phyloP scores from a whole-genome alignment of 1,139 yeast species.

The Magnusiomyces starmeri region DNA sequence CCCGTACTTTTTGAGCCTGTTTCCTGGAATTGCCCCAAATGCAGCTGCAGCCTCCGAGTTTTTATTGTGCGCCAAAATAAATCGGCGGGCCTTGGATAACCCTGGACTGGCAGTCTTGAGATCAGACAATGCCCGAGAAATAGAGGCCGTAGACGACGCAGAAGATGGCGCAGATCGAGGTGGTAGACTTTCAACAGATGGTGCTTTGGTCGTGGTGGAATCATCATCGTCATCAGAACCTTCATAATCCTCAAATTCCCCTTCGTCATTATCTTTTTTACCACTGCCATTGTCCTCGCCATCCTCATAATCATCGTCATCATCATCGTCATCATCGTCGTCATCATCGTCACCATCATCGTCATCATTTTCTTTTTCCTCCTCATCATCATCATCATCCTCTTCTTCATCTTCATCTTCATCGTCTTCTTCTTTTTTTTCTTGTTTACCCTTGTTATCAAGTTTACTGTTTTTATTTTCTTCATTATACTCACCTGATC shows the following conservation, averaged over 20 bases:
- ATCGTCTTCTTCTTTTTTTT: conserved; percentile 33
- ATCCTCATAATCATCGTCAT: not conserved
- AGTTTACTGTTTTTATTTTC: conserved; percentile 16
- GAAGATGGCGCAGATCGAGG: too few species aligned
- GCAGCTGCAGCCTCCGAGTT: too few species aligned
- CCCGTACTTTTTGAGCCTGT: not conserved
- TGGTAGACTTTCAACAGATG: too few species aligned
- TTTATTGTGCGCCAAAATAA: not conserved
- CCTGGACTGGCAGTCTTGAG: too few species aligned
- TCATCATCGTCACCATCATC: not conserved
- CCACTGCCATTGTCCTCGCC: not conserved
- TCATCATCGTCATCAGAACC: too few species aligned
- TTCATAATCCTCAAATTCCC: not conserved
- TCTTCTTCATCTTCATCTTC: conserved; percentile 26
- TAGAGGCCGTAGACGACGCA: too few species aligned
- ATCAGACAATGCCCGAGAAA: too few species aligned
- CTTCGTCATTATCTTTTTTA: not conserved
- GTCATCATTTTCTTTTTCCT: not conserved
- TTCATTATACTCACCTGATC: not conserved
- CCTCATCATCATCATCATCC: not conserved
- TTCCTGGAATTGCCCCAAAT: too few species aligned
- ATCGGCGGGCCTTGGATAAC: not conserved
- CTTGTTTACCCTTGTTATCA: conserved; percentile 16
- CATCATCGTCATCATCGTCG: not conserved
- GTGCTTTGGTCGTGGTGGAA: too few species aligned